Base-by-base conservation (phyloP, 139 green algal genomes). In the Volvox reticuliferus region DNA sequence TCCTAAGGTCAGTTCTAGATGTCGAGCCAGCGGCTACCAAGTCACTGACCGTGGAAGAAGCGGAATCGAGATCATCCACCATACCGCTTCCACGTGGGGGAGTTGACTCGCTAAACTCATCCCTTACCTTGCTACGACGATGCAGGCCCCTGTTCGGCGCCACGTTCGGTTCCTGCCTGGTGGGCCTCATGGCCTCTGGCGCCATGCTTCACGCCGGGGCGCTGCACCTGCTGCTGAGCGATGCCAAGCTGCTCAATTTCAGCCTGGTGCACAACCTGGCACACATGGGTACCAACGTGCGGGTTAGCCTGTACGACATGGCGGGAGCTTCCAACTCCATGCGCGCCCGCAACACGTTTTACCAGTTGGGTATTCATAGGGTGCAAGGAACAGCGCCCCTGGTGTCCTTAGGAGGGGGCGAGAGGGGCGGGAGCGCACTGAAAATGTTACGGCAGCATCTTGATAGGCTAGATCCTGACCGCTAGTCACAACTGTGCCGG, bases 221-320 rank as follows among this genome's bases (percentile, higher is more conserved):
- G 24, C 82, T 88, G 82, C 82, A 88, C 82, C 63, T 88, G 63
- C 82, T 88, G 82, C 82, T 88, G 6, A 67, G 20, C 82, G 82
- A 88, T 62, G 82, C 63, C 32, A 24, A 35, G 21, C 82, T 88
- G 63, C 82, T 88, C 63, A 67, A 36, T 62, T 63, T 78, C 63
- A 37, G 21, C 33, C 63, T 88, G 12, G 32, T 88, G 5, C 65
- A 88, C 82, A 88, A 88, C 32, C 65, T 88, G 82, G 82, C 82
- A 22, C 82, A 88, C 62, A 88, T 88, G 82, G 63, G 32, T 44
- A 35, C 28, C 28, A 22, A 68, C 62, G 82, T 87, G 26, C 82
- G 82, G 62, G 61, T 87, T 33, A 88, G 82, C 82, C 55, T 88
- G 82, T 88, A 88, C 82, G 82, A 88, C 63, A 88, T 88, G 82